phyloP scores from a whole-genome alignment of 176 grass and related monocot species.

The Calamus simplicifolius region DNA sequence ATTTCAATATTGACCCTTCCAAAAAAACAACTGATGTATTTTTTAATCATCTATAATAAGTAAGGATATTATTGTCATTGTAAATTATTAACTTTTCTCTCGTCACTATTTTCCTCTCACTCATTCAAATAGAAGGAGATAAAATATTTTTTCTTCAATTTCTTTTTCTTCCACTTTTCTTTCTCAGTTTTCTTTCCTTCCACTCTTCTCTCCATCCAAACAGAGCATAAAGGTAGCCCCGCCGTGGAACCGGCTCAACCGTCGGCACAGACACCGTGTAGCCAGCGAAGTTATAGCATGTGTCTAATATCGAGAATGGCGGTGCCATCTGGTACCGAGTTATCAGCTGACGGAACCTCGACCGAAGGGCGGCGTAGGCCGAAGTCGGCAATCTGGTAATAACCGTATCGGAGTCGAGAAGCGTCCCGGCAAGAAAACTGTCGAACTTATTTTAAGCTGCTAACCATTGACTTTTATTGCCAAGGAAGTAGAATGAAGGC shows the following conservation, averaged over 20 bases:
- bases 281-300: slow-evolving; percentile 71
- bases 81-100: slow-evolving; percentile 35
- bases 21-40: too few species aligned
- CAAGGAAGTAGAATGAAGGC: neutral
- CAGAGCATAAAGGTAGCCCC: slow-evolving; percentile 32
- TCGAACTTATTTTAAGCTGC: neutral
- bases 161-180: too few species aligned
- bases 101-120: slow-evolving; percentile 31
- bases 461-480: neutral
- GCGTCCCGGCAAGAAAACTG: neutral
- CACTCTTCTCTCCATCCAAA: too few species aligned
- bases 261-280: slow-evolving; percentile 36
- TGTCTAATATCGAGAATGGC: slow-evolving; percentile 56
- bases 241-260: slow-evolving; percentile 42
- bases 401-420: slow-evolving; percentile 3
- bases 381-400: neutral
- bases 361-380: neutral
- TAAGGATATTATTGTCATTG: too few species aligned
- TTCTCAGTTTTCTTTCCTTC: too few species aligned
- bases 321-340: slow-evolving; percentile 17
- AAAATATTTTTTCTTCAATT: too few species aligned
- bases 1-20: too few species aligned
- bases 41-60: too few species aligned
- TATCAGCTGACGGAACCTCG: neutral
- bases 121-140: too few species aligned